Conservation (phyloP, 139 green algal genomes). For the Chlamydomonas incerta region DNA sequence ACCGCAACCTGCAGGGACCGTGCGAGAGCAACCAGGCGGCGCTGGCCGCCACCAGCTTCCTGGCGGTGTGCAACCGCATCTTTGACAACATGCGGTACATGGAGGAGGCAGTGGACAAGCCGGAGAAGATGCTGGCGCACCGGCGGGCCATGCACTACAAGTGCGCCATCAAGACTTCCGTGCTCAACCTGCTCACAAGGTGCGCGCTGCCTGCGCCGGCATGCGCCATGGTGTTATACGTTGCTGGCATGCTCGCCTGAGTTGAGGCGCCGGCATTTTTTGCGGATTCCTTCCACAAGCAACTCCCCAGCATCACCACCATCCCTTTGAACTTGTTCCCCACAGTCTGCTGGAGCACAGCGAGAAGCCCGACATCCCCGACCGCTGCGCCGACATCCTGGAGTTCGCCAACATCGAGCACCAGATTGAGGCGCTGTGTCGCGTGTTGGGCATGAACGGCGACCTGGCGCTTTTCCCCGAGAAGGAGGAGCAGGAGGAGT, state of each 20-base stretch:
- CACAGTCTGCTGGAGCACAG: conserved; percentile 42
- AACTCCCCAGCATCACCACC: too few species aligned
- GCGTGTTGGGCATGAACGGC: conserved; percentile 22
- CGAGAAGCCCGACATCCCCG: conserved; percentile 9
- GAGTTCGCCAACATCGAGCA: conserved; percentile 41
- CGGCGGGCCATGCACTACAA: conserved; percentile 1
- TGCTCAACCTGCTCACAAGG: conserved; percentile 26
- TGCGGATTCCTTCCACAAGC: too few species aligned
- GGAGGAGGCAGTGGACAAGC: neutral
- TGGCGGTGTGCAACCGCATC: conserved; percentile 49
- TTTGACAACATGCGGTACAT: conserved; percentile 48
- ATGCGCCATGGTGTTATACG: neutral
- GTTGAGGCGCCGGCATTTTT: too few species aligned
- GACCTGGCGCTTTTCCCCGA: neutral
- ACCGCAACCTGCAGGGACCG: conserved; percentile 17
- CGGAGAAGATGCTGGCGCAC: neutral
- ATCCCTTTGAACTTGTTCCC: neutral
- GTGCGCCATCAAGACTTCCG: conserved; percentile 40
- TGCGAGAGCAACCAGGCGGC: conserved; percentile 45
- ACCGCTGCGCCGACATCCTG: conserved; percentile 43
- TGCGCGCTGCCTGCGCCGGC: neutral
- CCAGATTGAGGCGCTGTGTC: conserved; percentile 29
- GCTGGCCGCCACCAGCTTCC: conserved; percentile 36
- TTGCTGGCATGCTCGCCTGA: too few species aligned
- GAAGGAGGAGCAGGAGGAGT: conserved; percentile 4